Evolutionary conservation across 495 filamentous ascomycete species (phyloP).

Genomic region (Annulohypoxylon moriforme): DNA sequence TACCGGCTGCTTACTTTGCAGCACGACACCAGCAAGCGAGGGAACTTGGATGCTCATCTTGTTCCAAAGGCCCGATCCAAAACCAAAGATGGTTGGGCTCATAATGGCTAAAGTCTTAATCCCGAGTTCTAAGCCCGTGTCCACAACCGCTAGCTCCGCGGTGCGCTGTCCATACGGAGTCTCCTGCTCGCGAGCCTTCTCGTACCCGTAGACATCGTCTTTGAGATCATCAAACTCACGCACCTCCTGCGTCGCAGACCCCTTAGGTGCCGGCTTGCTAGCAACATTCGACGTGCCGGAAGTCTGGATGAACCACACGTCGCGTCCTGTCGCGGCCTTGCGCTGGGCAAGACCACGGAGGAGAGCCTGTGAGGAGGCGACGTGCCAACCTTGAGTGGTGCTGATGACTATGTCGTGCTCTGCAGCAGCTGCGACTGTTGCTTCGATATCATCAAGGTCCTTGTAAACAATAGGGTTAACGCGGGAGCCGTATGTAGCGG

Average conservation of each 20-base stretch:
- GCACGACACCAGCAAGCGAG: constrained; percentile 35
- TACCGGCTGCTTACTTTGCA: constrained; percentile 45
- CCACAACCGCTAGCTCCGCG: constrained; percentile 59
- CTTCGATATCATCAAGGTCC: constrained; percentile 49
- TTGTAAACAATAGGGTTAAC: constrained; percentile 39
- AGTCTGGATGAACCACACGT: constrained; percentile 55
- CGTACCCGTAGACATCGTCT: constrained; percentile 58
- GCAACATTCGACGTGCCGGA: constrained; percentile 62
- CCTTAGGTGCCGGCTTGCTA: constrained; percentile 55
- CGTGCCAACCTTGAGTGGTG: constrained; percentile 50
- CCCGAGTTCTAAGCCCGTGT: constrained; percentile 50
- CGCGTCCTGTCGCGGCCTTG: constrained; percentile 44
- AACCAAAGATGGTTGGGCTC: constrained; percentile 61
- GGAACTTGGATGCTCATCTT: constrained; percentile 56
- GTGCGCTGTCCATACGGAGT: constrained; percentile 57
- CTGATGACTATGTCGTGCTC: constrained; percentile 58
- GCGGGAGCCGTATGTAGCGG: constrained; percentile 33
- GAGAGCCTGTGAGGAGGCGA: constrained; percentile 47
- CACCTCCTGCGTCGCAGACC: constrained; percentile 45
- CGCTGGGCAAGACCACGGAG: constrained; percentile 52
- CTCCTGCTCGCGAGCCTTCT: constrained; percentile 51
- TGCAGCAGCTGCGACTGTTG: constrained; percentile 43
- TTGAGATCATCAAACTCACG: constrained; percentile 55
- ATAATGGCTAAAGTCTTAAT: constrained; percentile 62
- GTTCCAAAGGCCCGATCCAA: constrained; percentile 59